A percentile compares a stretch with the other conserved stretches of the same genome.
phyloP scores from a whole-genome alignment of 2,329 filamentous ascomycete genomes.

The Tolypocladium tundrense region DNA sequence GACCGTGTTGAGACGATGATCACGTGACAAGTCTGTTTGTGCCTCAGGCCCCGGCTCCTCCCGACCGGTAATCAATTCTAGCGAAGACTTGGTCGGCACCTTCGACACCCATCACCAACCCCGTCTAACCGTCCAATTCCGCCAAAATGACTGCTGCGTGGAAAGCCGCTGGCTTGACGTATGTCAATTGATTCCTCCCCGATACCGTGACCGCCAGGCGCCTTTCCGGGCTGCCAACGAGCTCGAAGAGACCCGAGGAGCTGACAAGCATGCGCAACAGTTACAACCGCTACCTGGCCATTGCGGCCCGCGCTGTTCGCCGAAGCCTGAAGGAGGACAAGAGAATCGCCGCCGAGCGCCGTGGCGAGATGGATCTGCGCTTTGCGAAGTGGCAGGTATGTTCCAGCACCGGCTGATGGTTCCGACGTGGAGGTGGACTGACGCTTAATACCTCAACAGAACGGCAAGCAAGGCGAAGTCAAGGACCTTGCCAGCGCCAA shows the following conservation, averaged over 20 bases:
- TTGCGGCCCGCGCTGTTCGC: conserved; percentile 90
- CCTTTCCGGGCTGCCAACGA: neutral
- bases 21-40: conserved; percentile 10
- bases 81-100: conserved; percentile 25
- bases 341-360: conserved; percentile 76
- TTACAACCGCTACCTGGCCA: conserved; percentile 99
- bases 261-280: conserved; percentile 41
- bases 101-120: conserved; percentile 17
- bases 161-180: conserved; percentile 97
- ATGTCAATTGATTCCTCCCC: conserved; percentile 36
- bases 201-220: neutral
- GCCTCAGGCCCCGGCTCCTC: conserved; percentile 20
- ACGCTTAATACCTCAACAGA: conserved; percentile 46
- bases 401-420: neutral
- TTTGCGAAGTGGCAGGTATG: conserved; percentile 91
- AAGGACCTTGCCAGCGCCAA: conserved; percentile 59
- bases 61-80: conserved; percentile 19
- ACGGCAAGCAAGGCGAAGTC: conserved; percentile 87
- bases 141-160: conserved; percentile 91
- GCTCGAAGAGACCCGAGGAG: conserved; percentile 9
- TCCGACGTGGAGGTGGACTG: conserved; percentile 6
- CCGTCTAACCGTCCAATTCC: conserved; percentile 25
- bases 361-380: conserved; percentile 79
- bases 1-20: neutral
- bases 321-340: conserved; percentile 94